These are phyloP conservation scores for Schwanniomyces polymorphus DNA, from an alignment of 805 yeast species.

Conservation along the genomic window DNA sequence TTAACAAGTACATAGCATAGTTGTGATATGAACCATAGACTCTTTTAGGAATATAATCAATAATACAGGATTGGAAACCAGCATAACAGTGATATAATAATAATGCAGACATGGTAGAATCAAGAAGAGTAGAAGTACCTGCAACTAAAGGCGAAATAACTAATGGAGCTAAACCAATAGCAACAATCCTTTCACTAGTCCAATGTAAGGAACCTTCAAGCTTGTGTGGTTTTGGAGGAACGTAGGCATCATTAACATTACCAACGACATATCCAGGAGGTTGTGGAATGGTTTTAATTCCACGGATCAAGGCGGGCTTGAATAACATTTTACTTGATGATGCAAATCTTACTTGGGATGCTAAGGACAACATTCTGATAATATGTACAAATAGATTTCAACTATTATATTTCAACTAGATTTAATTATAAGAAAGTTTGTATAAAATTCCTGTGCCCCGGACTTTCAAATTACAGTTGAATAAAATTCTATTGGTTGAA, in stretches of 20 bases:
- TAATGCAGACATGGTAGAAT: constrained; percentile 55
- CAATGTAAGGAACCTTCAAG: constrained; percentile 73
- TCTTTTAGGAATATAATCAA: constrained; percentile 75
- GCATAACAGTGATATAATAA: constrained; percentile 64
- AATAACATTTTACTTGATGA: constrained; percentile 13
- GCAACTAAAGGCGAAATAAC: constrained; percentile 60
- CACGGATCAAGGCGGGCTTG: constrained; percentile 25
- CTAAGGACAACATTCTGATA: constrained; percentile 19
- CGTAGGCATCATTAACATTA: constrained; percentile 69
- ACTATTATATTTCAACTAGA: background rate
- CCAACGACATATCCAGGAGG: constrained; percentile 77
- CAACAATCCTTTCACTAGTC: constrained; percentile 65
- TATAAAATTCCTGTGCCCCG: constrained; percentile 5
- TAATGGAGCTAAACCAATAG: constrained; percentile 64
- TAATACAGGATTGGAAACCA: constrained; percentile 76
- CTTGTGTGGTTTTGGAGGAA: constrained; percentile 55
- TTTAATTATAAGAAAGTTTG: background rate
- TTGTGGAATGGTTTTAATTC: constrained; percentile 54
- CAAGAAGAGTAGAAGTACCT: constrained; percentile 52
- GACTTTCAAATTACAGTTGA: constrained; percentile 9
- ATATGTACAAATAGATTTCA: background rate
- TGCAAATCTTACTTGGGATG: constrained; percentile 30
- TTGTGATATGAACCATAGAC: constrained; percentile 68
- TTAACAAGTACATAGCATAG: constrained; percentile 57
- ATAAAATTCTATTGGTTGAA: constrained; percentile 11